Conservation (phyloP, 257 asterid species). For the Solanum rostratum region DNA sequence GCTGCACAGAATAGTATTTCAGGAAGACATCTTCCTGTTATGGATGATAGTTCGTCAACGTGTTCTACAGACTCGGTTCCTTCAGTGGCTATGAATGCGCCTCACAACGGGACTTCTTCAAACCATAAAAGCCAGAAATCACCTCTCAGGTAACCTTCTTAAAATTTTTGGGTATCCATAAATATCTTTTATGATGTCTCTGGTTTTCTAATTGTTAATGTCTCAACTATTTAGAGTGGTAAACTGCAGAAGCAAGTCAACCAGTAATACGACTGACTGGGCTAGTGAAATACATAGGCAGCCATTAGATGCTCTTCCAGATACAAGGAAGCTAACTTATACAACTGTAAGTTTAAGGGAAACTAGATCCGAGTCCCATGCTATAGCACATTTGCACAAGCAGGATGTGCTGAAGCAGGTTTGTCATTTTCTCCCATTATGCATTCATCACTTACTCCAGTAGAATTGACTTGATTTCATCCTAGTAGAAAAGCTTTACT, state of each 20-base stretch:
- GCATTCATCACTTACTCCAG: conserved; percentile 14
- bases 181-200: not conserved
- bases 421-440: not conserved
- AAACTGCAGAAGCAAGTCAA: conserved; percentile 39
- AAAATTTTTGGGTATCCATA: conserved; percentile 21
- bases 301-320: conserved; percentile 28
- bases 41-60: conserved; percentile 81
- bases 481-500: not conserved
- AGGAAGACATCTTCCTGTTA: conserved; percentile 31
- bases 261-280: conserved; percentile 28
- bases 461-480: not conserved
- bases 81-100: conserved; percentile 30
- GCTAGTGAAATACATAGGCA: conserved; percentile 33
- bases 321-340: conserved; percentile 19
- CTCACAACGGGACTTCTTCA: conserved; percentile 19
- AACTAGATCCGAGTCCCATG: conserved; percentile 22
- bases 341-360: conserved; percentile 19
- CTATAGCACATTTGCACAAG: conserved; percentile 14
- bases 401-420: conserved; percentile 33
- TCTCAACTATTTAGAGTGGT: conserved; percentile 26
- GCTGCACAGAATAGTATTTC: conserved; percentile 47
- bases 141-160: conserved; percentile 10
- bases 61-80: conserved; percentile 85
- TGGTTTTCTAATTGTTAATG: not conserved
- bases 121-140: conserved; percentile 39